Evolutionary conservation across 148 eudicot species (phyloP).

Genomic region (Diospyros lotus): DNA sequence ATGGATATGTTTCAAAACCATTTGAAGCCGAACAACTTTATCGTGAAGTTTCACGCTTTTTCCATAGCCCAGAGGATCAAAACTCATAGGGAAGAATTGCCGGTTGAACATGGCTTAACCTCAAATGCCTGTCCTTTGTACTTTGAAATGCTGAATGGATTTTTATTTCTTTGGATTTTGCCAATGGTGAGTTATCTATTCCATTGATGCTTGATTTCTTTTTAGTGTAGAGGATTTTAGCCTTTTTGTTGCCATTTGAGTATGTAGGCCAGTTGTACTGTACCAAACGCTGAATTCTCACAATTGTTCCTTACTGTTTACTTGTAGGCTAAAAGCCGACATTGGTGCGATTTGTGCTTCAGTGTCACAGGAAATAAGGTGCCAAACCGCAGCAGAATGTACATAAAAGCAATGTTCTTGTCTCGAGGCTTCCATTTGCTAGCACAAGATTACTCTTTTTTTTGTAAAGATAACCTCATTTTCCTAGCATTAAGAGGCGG

Average conservation of each 20-base stretch:
- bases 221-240: neutral
- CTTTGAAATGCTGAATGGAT: slow-evolving; percentile 21
- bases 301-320: neutral
- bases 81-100: slow-evolving; percentile 22
- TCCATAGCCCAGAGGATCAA: slow-evolving; percentile 25
- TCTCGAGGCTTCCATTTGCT: slow-evolving; percentile 3
- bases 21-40: slow-evolving; percentile 89
- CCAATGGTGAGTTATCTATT: slow-evolving; percentile 27
- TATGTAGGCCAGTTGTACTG: neutral
- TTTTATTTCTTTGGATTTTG: slow-evolving; percentile 7
- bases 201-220: neutral
- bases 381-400: slow-evolving; percentile 1
- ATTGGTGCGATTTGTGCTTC: neutral
- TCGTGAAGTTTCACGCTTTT: slow-evolving; percentile 78
- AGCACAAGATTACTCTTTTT: neutral
- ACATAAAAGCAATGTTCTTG: slow-evolving; percentile 4
- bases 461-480: neutral
- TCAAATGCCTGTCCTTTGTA: slow-evolving; percentile 21
- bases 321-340: neutral
- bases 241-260: neutral
- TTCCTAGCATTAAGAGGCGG: neutral
- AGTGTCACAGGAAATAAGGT: neutral
- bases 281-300: too few relatives aligned
- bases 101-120: slow-evolving; percentile 9
- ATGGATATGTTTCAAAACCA: slow-evolving; percentile 98